These are phyloP conservation scores for Volvox reticuliferus DNA, from an alignment of 139 green algal species.

Conservation along the genomic window DNA sequence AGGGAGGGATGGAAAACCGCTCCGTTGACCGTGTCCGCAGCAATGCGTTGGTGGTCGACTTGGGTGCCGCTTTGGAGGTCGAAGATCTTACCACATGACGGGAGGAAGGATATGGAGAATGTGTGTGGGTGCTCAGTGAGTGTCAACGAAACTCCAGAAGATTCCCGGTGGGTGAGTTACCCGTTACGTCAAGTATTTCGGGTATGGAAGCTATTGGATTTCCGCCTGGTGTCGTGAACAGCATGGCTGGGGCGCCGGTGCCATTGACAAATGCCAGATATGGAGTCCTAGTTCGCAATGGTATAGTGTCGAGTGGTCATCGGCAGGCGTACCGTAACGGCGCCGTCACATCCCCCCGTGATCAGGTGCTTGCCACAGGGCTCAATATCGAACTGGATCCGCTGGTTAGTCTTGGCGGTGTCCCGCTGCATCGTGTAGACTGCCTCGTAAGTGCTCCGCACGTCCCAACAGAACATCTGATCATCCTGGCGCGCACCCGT, in stretches of 20 bases:
- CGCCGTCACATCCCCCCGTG: slow-evolving; percentile 70
- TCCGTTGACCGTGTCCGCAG: slow-evolving; percentile 86
- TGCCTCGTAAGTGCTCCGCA: slow-evolving; percentile 71
- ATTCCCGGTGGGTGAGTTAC: too few species aligned
- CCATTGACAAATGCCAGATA: too few species aligned
- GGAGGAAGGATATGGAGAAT: too few species aligned
- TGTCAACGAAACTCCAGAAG: too few species aligned
- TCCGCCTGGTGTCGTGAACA: too few species aligned
- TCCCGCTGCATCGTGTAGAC: slow-evolving; percentile 80
- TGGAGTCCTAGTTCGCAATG: too few species aligned
- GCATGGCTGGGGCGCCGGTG: too few species aligned
- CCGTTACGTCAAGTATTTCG: too few species aligned
- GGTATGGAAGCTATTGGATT: too few species aligned
- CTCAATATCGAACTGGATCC: slow-evolving; percentile 95
- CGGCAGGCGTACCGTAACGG: slow-evolving; percentile 41
- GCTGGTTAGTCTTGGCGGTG: slow-evolving; percentile 88
- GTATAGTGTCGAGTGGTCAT: neutral
- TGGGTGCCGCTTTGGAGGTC: slow-evolving; percentile 77
- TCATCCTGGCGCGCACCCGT: slow-evolving; percentile 84
- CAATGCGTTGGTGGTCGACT: slow-evolving; percentile 60
- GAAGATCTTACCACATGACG: slow-evolving; percentile 63
- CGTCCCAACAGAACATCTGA: slow-evolving; percentile 91
- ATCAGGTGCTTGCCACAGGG: slow-evolving; percentile 86
- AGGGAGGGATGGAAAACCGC: slow-evolving; percentile 84
- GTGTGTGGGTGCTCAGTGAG: too few species aligned